Evolutionary conservation across 768 basidiomycete species (phyloP), one percentile per base, ranked within the genome.

Genomic region (Mycena metata): DNA sequence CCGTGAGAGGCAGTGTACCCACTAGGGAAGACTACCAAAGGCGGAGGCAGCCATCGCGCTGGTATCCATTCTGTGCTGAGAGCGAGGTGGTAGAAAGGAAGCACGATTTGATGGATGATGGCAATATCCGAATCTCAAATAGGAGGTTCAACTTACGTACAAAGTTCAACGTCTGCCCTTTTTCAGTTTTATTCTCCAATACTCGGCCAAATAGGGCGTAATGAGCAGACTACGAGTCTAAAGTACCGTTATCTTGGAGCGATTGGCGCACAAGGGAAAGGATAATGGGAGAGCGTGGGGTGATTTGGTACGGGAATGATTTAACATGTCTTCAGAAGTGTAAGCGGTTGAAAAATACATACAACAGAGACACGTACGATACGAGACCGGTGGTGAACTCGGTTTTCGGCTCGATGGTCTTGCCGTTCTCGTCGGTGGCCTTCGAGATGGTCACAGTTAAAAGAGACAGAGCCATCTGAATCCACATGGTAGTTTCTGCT

Each of bases 361-460:
- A 6, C 8, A 7, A 19, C 36, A 41, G 9, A 16, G 16, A 42
- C 66, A 49, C 68, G 6, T 57, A 72, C 73, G 69, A 70, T 8
- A 68, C 69, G 30, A 74, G 55, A 21, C 46, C 60, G 11, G 72
- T 62, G 13, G 62, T 74, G 68, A 81, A 86, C 11, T 67, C 77
- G 6, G 84, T 67, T 30, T 79, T 77, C 9, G 85, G 86, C 54
- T 84, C 83, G 15, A 85, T 72, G 15, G 63, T 64, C 49, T 76
- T 79, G 15, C 49, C 60, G 30, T 42, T 30, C 36, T 51, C 39
- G 62, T 84, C 83, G 30, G 77, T 63, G 15, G 80, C 78, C 75
- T 81, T 84, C 19, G 70, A 57, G 10, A 88, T 76, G 39, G 86
- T 81, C 50, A 87, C 69, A 46, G 82, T 82, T 3, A 86, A 81